These are phyloP conservation scores for Apostasia shenzhenica DNA, from an alignment of 106 monocot species.

Conservation along the genomic window DNA sequence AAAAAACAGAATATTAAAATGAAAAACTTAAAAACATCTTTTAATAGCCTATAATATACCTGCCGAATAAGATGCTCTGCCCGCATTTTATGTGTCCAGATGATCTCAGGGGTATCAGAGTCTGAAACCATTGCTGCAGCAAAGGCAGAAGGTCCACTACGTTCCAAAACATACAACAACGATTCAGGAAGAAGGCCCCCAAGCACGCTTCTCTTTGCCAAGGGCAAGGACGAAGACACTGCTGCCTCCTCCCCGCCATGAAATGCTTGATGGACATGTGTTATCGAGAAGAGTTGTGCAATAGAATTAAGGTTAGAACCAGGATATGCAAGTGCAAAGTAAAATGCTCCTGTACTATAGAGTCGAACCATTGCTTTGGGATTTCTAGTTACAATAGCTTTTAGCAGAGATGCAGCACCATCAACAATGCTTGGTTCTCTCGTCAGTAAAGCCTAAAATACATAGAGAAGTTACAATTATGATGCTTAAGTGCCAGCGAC, in stretches of 20 bases:
- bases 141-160: constrained; percentile 90
- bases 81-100: constrained; percentile 99
- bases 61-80: constrained; percentile 92
- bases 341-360: constrained; percentile 95
- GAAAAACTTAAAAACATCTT: neutral
- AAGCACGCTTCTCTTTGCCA: constrained; percentile 93
- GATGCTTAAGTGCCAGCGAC: neutral
- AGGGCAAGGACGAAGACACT: constrained; percentile 84
- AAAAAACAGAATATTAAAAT: neutral
- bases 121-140: constrained; percentile 99
- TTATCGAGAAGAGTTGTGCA: constrained; percentile 78
- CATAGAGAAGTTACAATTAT: neutral
- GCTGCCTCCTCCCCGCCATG: constrained; percentile 99
- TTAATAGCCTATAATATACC: constrained; percentile 25
- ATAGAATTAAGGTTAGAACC: constrained; percentile 96
- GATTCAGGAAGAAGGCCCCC: constrained; percentile 98
- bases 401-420: constrained; percentile 74
- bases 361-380: constrained; percentile 94
- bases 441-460: constrained; percentile 74
- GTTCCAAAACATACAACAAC: constrained; percentile 91
- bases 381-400: constrained; percentile 92
- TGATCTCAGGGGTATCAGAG: constrained; percentile 98
- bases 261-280: constrained; percentile 96
- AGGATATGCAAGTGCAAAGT: constrained; percentile 93
- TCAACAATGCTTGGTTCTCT: constrained; percentile 95